Evolutionary conservation across 192 early-diverging fungal genomes (phyloP), one percentile per base, ranked within the genome.

Genomic region (Umbelopsis vinacea): DNA sequence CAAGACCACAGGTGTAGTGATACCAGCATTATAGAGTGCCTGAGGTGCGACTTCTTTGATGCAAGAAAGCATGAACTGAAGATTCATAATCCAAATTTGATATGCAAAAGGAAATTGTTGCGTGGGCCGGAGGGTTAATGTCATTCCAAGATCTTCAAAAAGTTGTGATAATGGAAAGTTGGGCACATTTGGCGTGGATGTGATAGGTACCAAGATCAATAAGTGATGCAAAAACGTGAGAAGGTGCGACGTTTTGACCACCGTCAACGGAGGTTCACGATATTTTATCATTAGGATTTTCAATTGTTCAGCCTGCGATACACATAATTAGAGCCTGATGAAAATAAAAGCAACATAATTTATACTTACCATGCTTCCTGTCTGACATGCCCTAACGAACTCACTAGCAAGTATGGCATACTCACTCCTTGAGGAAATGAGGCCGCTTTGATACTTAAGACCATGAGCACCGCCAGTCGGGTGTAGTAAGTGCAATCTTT

Each of bases 1-100:
- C 3, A 74, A 48, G 26, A 74, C 71, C 21, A 79, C 72, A 0
- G 77, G 63, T 12, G 63, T 74, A 19, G 73, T 79, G 26, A 79
- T 54, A 19, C 77, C 77, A 4, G 77, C 57, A 24, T 79, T 70
- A 46, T 68, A 71, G 33, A 79, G 70, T 9, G 52, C 43, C 6
- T 68, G 66, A 9, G 52, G 69, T 11, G n/a, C 4, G 3, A 68
- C 43, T 29, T 47, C 71, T 48, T 63, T 33, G 15, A 79, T 23
- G 50, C 77, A 79, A 6, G 77, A 79, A 11, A 79, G 26, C 72
- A 79, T 74, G 57, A 79, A 79, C 53, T 79, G 73, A 23, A 74
- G 6, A n/a, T 68, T 79, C 23, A 79, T 52, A 2, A 79, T 79
- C 77, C 77, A 79, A 21, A 66, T 63, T 7, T 70, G 71, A 17